These are phyloP conservation scores for Lachnellula suecica DNA, from an alignment of 2,329 filamentous ascomycete species.

Conservation along the genomic window DNA sequence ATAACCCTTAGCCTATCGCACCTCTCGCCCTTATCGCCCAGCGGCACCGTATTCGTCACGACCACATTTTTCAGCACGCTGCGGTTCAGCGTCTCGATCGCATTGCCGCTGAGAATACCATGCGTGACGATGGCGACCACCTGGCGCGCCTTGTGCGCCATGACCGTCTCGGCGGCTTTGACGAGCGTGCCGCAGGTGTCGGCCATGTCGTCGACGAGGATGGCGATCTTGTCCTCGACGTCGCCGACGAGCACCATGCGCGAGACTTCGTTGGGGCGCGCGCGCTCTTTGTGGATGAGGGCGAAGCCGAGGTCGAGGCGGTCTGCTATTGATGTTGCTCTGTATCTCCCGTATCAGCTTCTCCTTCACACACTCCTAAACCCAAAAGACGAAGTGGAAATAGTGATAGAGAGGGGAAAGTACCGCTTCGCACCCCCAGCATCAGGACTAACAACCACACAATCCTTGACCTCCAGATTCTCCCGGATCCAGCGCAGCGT, in stretches of 20 bases:
- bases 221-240: constrained; percentile 86
- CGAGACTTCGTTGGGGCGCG: constrained; percentile 85
- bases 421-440: constrained; percentile 90
- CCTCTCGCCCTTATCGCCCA: constrained; percentile 74
- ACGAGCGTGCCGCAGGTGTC: constrained; percentile 87
- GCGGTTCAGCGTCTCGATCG: constrained; percentile 71
- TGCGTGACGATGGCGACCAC: constrained; percentile 96
- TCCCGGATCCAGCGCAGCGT: constrained; percentile 89
- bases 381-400: not conserved
- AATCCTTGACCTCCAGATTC: constrained; percentile 77
- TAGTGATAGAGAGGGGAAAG: constrained; percentile 3
- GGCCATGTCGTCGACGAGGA: constrained; percentile 97
- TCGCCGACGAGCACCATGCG: constrained; percentile 96
- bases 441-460: constrained; percentile 92
- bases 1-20: constrained; percentile 86
- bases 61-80: constrained; percentile 77
- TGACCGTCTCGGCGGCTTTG: constrained; percentile 88
- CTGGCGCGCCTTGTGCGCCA: constrained; percentile 80
- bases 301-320: constrained; percentile 88
- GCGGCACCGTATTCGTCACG: constrained; percentile 85
- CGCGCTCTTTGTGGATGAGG: constrained; percentile 94
- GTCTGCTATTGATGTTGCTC: constrained; percentile 90
- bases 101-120: constrained; percentile 84
- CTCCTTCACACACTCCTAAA: not conserved
- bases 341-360: constrained; percentile 26